Conservation (phyloP, 1,284 basidiomycete species). For the Paramarasmius palmivorus region DNA sequence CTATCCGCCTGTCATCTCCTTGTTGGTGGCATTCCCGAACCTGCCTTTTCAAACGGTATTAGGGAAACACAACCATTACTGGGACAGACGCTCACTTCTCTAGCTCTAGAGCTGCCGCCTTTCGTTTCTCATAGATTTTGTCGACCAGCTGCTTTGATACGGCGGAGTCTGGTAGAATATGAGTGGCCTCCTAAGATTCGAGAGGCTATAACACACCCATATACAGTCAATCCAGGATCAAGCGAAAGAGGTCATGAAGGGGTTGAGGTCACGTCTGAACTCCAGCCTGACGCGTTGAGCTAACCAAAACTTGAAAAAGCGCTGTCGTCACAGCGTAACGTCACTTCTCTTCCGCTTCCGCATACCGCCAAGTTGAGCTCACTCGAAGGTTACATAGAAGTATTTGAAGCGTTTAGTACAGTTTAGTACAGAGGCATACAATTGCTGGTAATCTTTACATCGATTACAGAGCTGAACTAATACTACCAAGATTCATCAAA, state of each 20-base stretch:
- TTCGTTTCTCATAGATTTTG: slow-evolving; percentile 95
- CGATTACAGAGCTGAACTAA: too few species aligned
- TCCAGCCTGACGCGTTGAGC: too few species aligned
- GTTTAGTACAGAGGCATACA: too few species aligned
- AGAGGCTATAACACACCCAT: slow-evolving; percentile 15
- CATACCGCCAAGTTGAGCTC: too few species aligned
- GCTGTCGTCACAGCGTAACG: too few species aligned
- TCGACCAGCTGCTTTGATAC: slow-evolving; percentile 78
- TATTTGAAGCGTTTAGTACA: too few species aligned
- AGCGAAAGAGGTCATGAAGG: background rate
- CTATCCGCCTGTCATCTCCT: slow-evolving; percentile 81
- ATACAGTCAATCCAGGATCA: too few species aligned
- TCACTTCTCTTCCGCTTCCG: too few species aligned
- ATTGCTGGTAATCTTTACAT: too few species aligned
- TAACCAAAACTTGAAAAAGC: too few species aligned
- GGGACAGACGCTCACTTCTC: slow-evolving; percentile 69
- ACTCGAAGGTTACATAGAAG: too few species aligned
- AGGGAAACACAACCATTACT: background rate
- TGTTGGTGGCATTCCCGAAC: slow-evolving; percentile 85
- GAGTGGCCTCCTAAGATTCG: background rate
- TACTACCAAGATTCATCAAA: too few species aligned
- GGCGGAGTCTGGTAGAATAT: slow-evolving; percentile 48
- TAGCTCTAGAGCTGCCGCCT: slow-evolving; percentile 92
- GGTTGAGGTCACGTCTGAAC: background rate
- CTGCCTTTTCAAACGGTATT: slow-evolving; percentile 47